These are phyloP conservation scores for Suillus brevipes DNA, from an alignment of 768 basidiomycete species.

Conservation along the genomic window DNA sequence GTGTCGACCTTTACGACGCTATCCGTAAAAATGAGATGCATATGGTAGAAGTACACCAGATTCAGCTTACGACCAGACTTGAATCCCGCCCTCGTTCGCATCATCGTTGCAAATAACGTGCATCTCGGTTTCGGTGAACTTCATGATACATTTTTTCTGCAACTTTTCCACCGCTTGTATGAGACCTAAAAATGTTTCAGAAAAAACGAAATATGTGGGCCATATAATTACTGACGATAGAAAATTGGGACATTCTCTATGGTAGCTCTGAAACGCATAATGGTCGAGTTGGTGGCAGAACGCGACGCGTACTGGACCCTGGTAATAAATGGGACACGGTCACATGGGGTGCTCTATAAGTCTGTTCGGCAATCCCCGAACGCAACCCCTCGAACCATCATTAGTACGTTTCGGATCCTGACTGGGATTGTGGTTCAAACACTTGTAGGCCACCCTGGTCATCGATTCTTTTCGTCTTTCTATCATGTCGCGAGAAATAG, in stretches of 20 bases:
- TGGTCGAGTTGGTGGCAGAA: neutral
- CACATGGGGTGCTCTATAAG: constrained; percentile 21
- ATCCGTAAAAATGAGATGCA: constrained; percentile 12
- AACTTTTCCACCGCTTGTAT: constrained; percentile 82
- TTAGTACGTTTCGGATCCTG: neutral
- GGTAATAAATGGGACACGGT: constrained; percentile 14
- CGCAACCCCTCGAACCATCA: neutral
- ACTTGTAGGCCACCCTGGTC: constrained; percentile 4
- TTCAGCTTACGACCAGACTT: constrained; percentile 74
- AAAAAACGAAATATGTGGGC: constrained; percentile 12
- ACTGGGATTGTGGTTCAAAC: constrained; percentile 7
- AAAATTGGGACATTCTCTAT: constrained; percentile 61
- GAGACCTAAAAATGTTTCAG: constrained; percentile 48
- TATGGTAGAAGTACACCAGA: constrained; percentile 22
- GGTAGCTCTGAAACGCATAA: constrained; percentile 65
- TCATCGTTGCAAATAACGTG: constrained; percentile 84
- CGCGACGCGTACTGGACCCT: constrained; percentile 15
- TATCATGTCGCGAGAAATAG: constrained; percentile 74
- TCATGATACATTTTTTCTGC: constrained; percentile 82
- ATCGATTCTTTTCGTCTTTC: constrained; percentile 18
- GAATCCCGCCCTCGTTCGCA: constrained; percentile 78
- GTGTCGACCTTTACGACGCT: constrained; percentile 68
- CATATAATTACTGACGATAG: constrained; percentile 40
- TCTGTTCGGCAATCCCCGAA: neutral
- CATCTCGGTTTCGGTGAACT: constrained; percentile 72